A percentile compares a stretch with the other conserved stretches of the same genome.
phyloP scores from a whole-genome alignment of 495 filamentous ascomycete genomes.

The Penicillium antarcticum region DNA sequence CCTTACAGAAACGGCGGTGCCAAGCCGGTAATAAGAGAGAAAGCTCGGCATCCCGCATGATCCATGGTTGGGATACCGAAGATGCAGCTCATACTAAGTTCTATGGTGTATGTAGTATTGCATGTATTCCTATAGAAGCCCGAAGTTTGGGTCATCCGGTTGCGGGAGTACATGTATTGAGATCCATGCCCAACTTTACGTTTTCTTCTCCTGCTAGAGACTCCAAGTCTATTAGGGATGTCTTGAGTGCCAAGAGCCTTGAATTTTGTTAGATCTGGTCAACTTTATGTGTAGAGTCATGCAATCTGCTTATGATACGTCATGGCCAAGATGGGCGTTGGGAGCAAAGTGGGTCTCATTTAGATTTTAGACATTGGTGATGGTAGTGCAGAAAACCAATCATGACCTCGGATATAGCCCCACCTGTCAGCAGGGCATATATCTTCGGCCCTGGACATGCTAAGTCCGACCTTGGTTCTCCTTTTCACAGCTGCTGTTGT shows the following conservation, averaged over 20 bases:
- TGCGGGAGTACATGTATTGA: no score
- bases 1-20: constrained; percentile 1
- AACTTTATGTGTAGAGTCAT: not conserved
- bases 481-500: not conserved
- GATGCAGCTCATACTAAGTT: not conserved
- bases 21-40: not conserved
- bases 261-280: no score
- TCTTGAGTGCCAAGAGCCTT: no score
- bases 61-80: not conserved
- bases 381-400: no score
- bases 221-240: no score
- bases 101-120: no score
- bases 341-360: not conserved
- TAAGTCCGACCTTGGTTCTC: not conserved
- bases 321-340: constrained; percentile 1
- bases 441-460: not conserved
- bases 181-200: no score
- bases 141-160: no score
- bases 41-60: not conserved
- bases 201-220: no score
- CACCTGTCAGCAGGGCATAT: not conserved
- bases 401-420: not conserved
- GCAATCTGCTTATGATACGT: constrained; percentile 1
- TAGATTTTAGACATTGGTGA: not conserved
- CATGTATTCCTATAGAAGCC: no score